Evolutionary conservation across 148 eudicot genomes (phyloP).

Genomic region (Rhododendron ovatum): DNA sequence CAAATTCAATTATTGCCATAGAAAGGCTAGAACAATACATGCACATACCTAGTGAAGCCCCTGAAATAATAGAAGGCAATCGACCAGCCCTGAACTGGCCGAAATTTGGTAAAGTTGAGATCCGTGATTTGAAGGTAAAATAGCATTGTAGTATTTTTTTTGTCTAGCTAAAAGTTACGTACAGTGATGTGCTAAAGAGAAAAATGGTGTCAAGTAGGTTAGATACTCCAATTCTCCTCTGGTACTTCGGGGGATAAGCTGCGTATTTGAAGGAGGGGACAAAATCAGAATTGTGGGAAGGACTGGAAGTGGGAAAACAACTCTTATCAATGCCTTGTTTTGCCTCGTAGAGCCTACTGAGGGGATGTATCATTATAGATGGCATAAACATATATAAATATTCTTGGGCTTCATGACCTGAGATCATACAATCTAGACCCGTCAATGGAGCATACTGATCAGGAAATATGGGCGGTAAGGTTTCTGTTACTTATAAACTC

Average conservation of each 20-base stretch:
- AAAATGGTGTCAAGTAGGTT: neutral
- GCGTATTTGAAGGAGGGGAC: constrained; percentile 9
- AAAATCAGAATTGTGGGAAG: constrained; percentile 10
- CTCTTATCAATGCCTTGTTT: constrained; percentile 6
- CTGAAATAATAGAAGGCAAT: constrained; percentile 29
- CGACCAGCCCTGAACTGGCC: constrained; percentile 73
- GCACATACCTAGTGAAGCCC: constrained; percentile 49
- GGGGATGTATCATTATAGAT: neutral
- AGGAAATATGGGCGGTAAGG: constrained; percentile 14
- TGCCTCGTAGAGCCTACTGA: constrained; percentile 8
- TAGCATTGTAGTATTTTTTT: too few relatives aligned
- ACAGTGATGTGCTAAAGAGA: neutral
- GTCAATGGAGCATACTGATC: neutral
- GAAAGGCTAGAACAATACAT: constrained; percentile 58
- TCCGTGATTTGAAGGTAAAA: constrained; percentile 34
- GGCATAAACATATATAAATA: neutral
- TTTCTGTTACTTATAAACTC: too few relatives aligned
- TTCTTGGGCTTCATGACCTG: constrained; percentile 12
- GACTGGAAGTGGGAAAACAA: constrained; percentile 6
- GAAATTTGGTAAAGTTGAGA: constrained; percentile 21
- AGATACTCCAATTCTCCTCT: constrained; percentile 1
- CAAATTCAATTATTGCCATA: constrained; percentile 38
- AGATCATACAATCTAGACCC: constrained; percentile 11
- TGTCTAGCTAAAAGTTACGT: too few relatives aligned
- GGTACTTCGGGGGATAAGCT: constrained; percentile 10